phyloP scores from a whole-genome alignment of 228 moss, liverwort and hornwort genomes.

The Sphagnum magellanicum region DNA sequence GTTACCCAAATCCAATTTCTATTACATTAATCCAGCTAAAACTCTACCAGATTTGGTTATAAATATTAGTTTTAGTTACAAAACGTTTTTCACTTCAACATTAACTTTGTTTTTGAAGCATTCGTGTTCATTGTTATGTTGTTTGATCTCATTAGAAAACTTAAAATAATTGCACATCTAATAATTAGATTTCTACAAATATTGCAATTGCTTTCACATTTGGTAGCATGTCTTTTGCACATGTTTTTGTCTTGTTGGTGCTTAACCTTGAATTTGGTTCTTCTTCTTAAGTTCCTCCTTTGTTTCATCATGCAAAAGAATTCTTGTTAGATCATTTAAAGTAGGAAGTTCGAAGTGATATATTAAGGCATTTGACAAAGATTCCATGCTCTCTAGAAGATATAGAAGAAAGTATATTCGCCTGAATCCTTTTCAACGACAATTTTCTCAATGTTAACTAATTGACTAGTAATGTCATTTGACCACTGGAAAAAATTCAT shows the following conservation, averaged over 20 bases:
- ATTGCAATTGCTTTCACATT: neutral
- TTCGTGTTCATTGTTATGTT: neutral
- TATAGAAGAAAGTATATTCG: neutral
- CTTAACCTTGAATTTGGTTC: neutral
- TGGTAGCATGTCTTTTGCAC: neutral
- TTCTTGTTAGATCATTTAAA: neutral
- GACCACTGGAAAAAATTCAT: neutral
- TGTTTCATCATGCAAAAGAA: neutral
- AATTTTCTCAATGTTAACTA: neutral
- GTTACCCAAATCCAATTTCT: too few species aligned
- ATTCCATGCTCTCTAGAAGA: slow-evolving; percentile 1
- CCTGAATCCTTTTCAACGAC: neutral
- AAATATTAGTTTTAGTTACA: too few species aligned
- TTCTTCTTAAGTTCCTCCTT: neutral
- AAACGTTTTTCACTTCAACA: neutral
- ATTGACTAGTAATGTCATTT: too few species aligned
- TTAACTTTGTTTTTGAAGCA: neutral
- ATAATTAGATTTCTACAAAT: neutral
- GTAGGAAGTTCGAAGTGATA: neutral
- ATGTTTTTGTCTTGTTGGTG: neutral
- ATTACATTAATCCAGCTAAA: too few species aligned
- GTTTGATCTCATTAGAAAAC: slow-evolving; percentile 1
- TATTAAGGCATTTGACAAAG: neutral
- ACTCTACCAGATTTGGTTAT: too few species aligned
- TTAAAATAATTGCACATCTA: neutral